Percentiles rank a stretch among this genome's conserved stretches.
These are phyloP conservation scores for Cryphonectria japonica DNA, from an alignment of 2,329 filamentous ascomycete species.

Conservation along the genomic window DNA sequence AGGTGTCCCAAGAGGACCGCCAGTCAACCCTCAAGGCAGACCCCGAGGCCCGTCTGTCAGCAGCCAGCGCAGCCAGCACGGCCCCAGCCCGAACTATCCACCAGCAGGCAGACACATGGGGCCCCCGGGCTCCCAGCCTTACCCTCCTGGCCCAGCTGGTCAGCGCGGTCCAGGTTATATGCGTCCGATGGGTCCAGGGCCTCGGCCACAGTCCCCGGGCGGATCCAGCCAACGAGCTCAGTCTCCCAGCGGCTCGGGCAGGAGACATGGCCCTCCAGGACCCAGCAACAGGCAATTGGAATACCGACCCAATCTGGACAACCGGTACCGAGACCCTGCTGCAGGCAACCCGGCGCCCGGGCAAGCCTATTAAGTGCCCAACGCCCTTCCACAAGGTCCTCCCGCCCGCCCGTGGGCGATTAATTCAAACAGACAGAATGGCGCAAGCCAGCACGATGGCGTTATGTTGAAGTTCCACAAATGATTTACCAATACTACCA, in stretches of 20 bases:
- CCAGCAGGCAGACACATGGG: constrained; percentile 45
- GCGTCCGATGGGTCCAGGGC: constrained; percentile 38
- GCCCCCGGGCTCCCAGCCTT: constrained; percentile 40
- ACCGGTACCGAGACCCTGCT: background rate
- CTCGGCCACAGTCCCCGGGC: constrained; percentile 49
- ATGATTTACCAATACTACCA: constrained; percentile 11
- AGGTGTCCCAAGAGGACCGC: constrained; percentile 57
- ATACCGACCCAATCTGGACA: constrained; percentile 26
- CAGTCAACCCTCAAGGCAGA: constrained; percentile 51
- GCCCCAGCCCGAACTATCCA: constrained; percentile 42
- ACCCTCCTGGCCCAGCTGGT: constrained; percentile 41
- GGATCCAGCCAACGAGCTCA: constrained; percentile 38
- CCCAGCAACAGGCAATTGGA: constrained; percentile 51
- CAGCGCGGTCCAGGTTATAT: constrained; percentile 35
- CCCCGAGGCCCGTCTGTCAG: constrained; percentile 41
- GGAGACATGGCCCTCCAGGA: constrained; percentile 49
- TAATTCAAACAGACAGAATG: background rate
- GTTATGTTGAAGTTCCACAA: constrained; percentile 15
- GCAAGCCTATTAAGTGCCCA: constrained; percentile 49
- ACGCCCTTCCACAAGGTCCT: background rate
- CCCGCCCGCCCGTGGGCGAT: background rate
- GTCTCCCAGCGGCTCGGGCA: constrained; percentile 46
- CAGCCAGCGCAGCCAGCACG: constrained; percentile 47
- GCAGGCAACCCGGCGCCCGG: background rate
- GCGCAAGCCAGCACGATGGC: constrained; percentile 1